Evolutionary conservation across 2,329 filamentous ascomycete genomes (phyloP), one percentile per base, ranked within the genome.

Genomic region (Penicillium crustosum): DNA sequence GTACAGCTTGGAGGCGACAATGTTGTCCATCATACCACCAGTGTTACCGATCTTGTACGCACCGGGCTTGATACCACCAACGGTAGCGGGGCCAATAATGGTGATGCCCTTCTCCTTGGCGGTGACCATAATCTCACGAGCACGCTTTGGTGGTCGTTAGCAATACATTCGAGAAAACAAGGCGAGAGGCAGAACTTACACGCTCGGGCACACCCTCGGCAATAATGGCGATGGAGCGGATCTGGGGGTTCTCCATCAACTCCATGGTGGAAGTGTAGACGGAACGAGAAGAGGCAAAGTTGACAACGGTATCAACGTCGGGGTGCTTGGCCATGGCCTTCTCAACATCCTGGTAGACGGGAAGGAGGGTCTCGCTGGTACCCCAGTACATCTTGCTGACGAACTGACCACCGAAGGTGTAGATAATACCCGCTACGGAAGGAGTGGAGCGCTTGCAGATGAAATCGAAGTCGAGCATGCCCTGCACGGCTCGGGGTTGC

Each of bases 371-470:
- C 85, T 99, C 94, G 82, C 92, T 97, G 75, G 94, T 99, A 75
- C 94, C 94, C 94, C 94, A 99, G 90, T 99, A 99, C 94, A 99
- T 97, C 89, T 99, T 99, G 88, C 92, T 97, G 77, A 99, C 94
- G 87, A 99, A 99, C 82, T 99, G 94, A 69, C 94, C 94, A 77
- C 94, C 94, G 75, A 99, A 99, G 71, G 94, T 97, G 85, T 99
- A 99, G 85, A 99, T 97, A 81, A 99, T 97, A 77, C 93, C 94
- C 67, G 94, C 94, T 59, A 99, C 94, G 58, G 94, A 99, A 65
- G 94, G 94, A 60, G 90, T 95, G 76, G 88, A 86, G 73, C 94
- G 91, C 88, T 97, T 97, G 92, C 94, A 99, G 82, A 99, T 99
- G 86, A 97, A 99, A 85, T 99, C 94, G 79, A 99, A 99, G 81